phyloP scores from a whole-genome alignment of 2,329 filamentous ascomycete species.

The Thermomyces lanuginosus region DNA sequence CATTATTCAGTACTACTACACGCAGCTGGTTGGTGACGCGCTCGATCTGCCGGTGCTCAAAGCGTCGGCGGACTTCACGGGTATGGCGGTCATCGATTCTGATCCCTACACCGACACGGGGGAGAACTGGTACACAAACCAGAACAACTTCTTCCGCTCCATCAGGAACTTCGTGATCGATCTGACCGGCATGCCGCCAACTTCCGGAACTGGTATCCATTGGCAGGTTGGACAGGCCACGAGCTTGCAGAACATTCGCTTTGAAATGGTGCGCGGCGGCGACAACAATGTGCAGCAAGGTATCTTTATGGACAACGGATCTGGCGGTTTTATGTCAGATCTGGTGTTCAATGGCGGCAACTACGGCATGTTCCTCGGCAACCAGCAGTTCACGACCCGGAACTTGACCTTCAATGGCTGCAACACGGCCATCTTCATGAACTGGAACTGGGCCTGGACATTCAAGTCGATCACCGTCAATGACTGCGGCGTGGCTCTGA shows the following conservation, averaged over 20 bases:
- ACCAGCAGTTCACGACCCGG: constrained; percentile 74
- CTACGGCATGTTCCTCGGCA: constrained; percentile 63
- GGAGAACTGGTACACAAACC: constrained; percentile 62
- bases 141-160: constrained; percentile 70
- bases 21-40: constrained; percentile 76
- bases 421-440: constrained; percentile 71
- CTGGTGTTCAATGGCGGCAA: constrained; percentile 69
- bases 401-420: constrained; percentile 71
- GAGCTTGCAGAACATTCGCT: constrained; percentile 63
- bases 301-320: constrained; percentile 74
- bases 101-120: constrained; percentile 62
- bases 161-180: constrained; percentile 72
- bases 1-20: constrained; percentile 79
- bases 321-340: constrained; percentile 70
- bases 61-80: constrained; percentile 52
- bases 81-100: constrained; percentile 78
- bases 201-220: constrained; percentile 54
- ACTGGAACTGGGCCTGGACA: constrained; percentile 83
- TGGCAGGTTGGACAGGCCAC: constrained; percentile 79
- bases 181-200: constrained; percentile 46
- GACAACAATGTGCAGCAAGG: constrained; percentile 54
- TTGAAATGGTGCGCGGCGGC: constrained; percentile 58
- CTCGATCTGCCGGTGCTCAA: constrained; percentile 57
- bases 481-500: constrained; percentile 57
- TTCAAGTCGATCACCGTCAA: constrained; percentile 62